phyloP scores from a whole-genome alignment of 352 stramenopile genomes.

The Pythium plurisporium region DNA sequence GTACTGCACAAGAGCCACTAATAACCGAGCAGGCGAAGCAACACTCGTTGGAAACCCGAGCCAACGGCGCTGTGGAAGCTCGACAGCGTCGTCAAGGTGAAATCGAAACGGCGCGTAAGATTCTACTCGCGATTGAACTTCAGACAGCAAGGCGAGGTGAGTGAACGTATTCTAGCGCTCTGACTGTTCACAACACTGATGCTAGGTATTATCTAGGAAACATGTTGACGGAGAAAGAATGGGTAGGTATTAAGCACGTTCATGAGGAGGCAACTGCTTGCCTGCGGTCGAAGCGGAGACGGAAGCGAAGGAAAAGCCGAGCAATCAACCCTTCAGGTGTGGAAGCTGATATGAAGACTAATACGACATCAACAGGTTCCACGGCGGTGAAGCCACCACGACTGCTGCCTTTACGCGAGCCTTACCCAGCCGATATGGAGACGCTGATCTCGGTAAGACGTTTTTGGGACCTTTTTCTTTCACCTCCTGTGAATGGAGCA shows the following conservation, averaged over 20 bases:
- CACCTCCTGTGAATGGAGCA: conserved; percentile 17
- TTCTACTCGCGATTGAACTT: conserved; percentile 22
- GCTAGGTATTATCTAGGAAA: background rate
- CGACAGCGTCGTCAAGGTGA: background rate
- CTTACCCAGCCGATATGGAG: conserved; percentile 31
- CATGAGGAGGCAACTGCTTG: background rate
- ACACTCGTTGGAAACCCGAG: background rate
- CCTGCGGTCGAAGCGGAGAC: background rate
- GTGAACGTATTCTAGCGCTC: background rate
- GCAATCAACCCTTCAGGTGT: background rate
- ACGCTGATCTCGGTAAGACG: conserved; percentile 23
- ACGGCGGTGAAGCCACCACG: background rate
- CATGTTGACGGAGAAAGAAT: background rate
- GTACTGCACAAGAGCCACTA: too few species aligned
- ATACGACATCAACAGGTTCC: background rate
- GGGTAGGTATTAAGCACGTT: background rate
- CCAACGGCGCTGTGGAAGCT: too few species aligned
- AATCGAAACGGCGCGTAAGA: conserved; percentile 12
- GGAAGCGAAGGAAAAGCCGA: conserved; percentile 3
- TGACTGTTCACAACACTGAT: background rate
- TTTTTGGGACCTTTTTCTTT: conserved; percentile 27
- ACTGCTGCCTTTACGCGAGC: conserved; percentile 15
- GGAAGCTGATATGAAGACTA: background rate
- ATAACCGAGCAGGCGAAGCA: background rate
- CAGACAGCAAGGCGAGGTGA: conserved; percentile 14